Percentiles rank a stretch among this genome's conserved stretches.
phyloP scores from a whole-genome alignment of 2,329 filamentous ascomycete genomes.

The Parastagonospora avenae region DNA sequence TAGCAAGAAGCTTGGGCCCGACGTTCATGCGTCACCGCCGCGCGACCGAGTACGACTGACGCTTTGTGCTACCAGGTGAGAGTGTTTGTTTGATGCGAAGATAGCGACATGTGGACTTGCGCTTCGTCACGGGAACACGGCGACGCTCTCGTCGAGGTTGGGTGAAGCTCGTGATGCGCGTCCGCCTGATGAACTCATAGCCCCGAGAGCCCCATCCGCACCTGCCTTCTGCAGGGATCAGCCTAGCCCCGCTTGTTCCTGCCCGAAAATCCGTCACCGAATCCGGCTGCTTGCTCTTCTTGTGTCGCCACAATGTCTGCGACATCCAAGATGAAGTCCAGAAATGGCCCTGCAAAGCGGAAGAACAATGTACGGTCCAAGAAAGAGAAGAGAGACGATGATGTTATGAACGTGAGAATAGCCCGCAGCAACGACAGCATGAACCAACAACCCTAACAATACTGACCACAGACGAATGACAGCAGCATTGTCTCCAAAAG shows the following conservation, averaged over 20 bases:
- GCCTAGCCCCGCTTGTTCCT: slow-evolving; percentile 30
- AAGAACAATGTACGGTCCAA: slow-evolving; percentile 23
- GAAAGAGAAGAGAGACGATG: slow-evolving; percentile 53
- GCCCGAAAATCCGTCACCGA: slow-evolving; percentile 22
- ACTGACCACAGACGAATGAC: slow-evolving; percentile 72
- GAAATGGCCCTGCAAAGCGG: slow-evolving; percentile 13
- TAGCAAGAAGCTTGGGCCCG: slow-evolving; percentile 29
- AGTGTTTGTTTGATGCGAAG: slow-evolving; percentile 4
- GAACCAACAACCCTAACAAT: slow-evolving; percentile 4
- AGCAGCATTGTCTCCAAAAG: slow-evolving; percentile 92
- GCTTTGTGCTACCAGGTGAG: neutral
- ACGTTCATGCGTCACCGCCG: slow-evolving; percentile 7
- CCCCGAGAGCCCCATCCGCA: neutral
- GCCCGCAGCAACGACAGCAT: neutral
- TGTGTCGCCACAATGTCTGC: slow-evolving; percentile 11
- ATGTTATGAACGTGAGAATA: slow-evolving; percentile 60
- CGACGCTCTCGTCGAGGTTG: too few species aligned
- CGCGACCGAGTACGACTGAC: too few species aligned
- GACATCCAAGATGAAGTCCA: slow-evolving; percentile 14
- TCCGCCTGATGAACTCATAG: slow-evolving; percentile 7
- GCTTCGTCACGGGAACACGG: neutral
- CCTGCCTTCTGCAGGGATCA: slow-evolving; percentile 21
- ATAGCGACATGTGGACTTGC: slow-evolving; percentile 9
- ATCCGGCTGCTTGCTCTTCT: slow-evolving; percentile 7
- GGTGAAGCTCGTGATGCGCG: slow-evolving; percentile 9